Conservation (phyloP, 2,329 filamentous ascomycete genomes). For the Colletotrichum karsti region DNA sequence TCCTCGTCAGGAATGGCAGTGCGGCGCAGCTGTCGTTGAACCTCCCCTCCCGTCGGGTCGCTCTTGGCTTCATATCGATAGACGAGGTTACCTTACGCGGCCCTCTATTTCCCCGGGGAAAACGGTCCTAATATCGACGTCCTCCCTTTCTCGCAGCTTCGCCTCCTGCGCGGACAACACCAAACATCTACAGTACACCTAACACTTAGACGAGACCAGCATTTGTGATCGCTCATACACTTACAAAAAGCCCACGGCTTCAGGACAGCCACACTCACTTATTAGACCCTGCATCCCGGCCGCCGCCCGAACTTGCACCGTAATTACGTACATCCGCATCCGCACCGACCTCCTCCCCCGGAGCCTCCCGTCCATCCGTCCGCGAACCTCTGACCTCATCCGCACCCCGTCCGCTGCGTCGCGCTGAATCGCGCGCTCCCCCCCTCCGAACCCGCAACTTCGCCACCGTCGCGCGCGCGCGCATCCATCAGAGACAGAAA, state of each 20-base stretch:
- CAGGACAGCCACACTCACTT: not conserved
- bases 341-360: not conserved
- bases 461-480: not conserved
- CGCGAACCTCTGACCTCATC: not conserved
- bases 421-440: not conserved
- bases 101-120: conserved; percentile 15
- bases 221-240: not conserved
- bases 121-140: not conserved
- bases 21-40: not conserved
- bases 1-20: not conserved
- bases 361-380: not conserved
- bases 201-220: not conserved
- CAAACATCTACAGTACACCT: not conserved
- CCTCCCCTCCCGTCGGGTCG: conserved; percentile 12
- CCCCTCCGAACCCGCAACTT: not conserved
- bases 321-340: conserved; percentile 8
- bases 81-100: conserved; percentile 24
- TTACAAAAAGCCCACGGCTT: not conserved
- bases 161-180: not conserved
- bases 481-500: not conserved
- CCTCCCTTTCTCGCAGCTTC: not conserved
- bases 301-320: not conserved
- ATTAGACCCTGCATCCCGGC: not conserved
- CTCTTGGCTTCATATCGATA: conserved; percentile 26
- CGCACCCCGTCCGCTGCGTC: not conserved